Evolutionary conservation across 1,139 yeast species (phyloP).

Genomic region (Martiniozyma asiatica): DNA sequence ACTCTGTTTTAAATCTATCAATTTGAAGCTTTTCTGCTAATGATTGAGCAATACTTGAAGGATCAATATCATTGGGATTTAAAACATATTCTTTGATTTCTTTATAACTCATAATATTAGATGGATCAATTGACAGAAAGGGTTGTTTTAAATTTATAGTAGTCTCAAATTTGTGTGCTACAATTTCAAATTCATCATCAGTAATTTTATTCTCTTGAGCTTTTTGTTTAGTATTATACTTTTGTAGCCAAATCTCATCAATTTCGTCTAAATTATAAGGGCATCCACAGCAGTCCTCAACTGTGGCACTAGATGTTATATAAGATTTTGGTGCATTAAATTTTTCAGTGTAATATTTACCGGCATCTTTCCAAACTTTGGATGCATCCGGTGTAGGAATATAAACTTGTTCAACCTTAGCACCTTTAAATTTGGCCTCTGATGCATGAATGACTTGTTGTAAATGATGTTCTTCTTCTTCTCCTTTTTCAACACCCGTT

Average conservation of each 20-base stretch:
- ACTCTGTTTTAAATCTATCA: slow-evolving; percentile 27
- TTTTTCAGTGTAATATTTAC: slow-evolving; percentile 53
- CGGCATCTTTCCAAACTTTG: slow-evolving; percentile 65
- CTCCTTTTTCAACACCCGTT: slow-evolving; percentile 97
- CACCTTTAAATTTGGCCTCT: slow-evolving; percentile 44
- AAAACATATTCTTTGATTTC: slow-evolving; percentile 46
- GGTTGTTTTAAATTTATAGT: slow-evolving; percentile 78
- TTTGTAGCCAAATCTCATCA: slow-evolving; percentile 57
- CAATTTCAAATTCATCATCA: slow-evolving; percentile 77
- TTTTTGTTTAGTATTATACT: slow-evolving; percentile 28
- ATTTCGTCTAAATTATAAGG: slow-evolving; percentile 84
- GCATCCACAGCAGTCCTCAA: slow-evolving; percentile 84
- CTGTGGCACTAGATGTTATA: slow-evolving; percentile 85
- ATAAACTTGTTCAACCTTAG: slow-evolving; percentile 51
- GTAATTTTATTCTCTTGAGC: slow-evolving; percentile 28
- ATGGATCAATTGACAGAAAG: slow-evolving; percentile 73
- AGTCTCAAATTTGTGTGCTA: slow-evolving; percentile 65
- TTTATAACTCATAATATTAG: slow-evolving; percentile 55
- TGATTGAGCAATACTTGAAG: slow-evolving; percentile 22
- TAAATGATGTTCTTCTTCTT: slow-evolving; percentile 92
- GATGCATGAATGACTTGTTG: slow-evolving; percentile 82
- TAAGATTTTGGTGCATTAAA: slow-evolving; percentile 69
- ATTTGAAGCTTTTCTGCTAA: slow-evolving; percentile 25
- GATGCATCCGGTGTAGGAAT: slow-evolving; percentile 98
- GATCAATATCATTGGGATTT: slow-evolving; percentile 21